A percentile compares a stretch with the other conserved stretches of the same genome.
Evolutionary conservation across 2,329 filamentous ascomycete genomes (phyloP).

Genomic region (Alternaria arbusti): DNA sequence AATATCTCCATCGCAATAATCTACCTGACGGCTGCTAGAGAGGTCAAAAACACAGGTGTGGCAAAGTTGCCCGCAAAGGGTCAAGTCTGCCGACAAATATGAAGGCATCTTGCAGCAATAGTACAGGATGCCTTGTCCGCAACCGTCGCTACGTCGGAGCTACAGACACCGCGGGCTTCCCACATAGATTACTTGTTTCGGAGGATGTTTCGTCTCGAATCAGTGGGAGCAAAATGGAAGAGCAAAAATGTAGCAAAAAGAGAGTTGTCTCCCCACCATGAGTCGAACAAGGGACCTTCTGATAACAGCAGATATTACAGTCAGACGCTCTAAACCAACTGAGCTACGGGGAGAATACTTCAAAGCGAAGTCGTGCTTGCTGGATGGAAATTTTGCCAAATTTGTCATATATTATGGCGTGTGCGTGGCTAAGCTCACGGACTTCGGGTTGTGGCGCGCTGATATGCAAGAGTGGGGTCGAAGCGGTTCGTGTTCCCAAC

Average conservation of each 20-base stretch:
- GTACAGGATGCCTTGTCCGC: background rate
- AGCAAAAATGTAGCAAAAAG: constrained; percentile 5
- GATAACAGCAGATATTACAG: constrained; percentile 45
- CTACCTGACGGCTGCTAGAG: background rate
- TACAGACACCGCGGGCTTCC: background rate
- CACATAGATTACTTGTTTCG: background rate
- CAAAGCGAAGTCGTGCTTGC: constrained; percentile 18
- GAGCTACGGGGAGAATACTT: constrained; percentile 31
- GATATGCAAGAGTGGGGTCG: background rate
- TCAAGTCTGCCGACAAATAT: background rate
- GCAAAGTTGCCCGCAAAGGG: background rate
- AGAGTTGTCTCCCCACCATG: constrained; percentile 40
- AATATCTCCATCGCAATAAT: background rate
- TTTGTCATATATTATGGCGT: background rate
- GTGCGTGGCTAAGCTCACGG: rapidly evolving
- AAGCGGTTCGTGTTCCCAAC: background rate
- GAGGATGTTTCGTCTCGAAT: background rate
- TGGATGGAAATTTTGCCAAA: background rate
- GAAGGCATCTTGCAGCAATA: background rate
- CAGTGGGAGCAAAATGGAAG: background rate
- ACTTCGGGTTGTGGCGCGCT: background rate
- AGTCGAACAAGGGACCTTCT: constrained; percentile 44
- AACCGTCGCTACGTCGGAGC: background rate
- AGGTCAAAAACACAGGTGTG: background rate
- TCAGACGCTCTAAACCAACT: constrained; percentile 49